phyloP scores from a whole-genome alignment of 2,329 filamentous ascomycete species.

The Ophiostoma sp. region DNA sequence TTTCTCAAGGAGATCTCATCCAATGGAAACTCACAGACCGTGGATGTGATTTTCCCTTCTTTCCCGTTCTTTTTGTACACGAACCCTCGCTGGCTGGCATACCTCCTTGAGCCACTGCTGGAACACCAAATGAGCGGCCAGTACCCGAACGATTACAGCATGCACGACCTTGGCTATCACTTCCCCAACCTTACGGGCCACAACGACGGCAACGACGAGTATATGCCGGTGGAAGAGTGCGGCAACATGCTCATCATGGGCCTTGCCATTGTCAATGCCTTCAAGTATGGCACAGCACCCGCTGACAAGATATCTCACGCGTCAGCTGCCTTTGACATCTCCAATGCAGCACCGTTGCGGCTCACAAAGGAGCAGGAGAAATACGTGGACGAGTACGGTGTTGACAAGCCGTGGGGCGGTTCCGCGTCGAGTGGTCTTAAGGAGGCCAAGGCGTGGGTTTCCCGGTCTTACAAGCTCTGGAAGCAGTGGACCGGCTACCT shows the following conservation, averaged over 20 bases:
- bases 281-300: conserved; percentile 55
- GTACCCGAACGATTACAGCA: conserved; percentile 73
- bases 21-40: conserved; percentile 76
- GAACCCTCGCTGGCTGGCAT: conserved; percentile 72
- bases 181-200: conserved; percentile 71
- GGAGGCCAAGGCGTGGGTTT: conserved; percentile 39
- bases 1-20: conserved; percentile 83
- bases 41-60: conserved; percentile 78
- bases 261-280: conserved; percentile 61
- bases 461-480: conserved; percentile 61
- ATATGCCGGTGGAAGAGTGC: conserved; percentile 69
- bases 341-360: conserved; percentile 18
- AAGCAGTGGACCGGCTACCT: conserved; percentile 72
- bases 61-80: conserved; percentile 83
- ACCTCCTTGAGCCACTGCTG: conserved; percentile 69
- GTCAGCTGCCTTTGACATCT: conserved; percentile 26
- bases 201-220: conserved; percentile 60
- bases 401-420: conserved; percentile 49
- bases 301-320: conserved; percentile 39
- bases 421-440: conserved; percentile 40
- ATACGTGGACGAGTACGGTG: conserved; percentile 28
- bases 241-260: conserved; percentile 70
- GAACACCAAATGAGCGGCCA: conserved; percentile 76
- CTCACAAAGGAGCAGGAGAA: conserved; percentile 21
- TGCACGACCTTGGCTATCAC: conserved; percentile 67